A percentile compares a stretch with the other conserved stretches of the same genome.
Conservation (phyloP, 495 filamentous ascomycete genomes). For the Astrothelium macrocarpum region DNA sequence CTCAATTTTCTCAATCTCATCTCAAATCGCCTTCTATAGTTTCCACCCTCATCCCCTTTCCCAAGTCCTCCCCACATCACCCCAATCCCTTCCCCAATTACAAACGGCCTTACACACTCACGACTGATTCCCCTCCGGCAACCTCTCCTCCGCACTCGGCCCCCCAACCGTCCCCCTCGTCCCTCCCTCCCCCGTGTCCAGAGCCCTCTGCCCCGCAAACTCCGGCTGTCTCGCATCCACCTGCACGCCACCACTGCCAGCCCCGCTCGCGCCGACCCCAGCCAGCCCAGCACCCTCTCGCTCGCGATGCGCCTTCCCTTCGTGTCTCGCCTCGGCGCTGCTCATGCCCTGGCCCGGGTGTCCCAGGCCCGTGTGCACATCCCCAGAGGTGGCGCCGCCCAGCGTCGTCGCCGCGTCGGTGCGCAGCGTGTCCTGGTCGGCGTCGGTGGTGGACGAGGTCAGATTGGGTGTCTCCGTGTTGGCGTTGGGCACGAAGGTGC, state of each 20-base stretch:
- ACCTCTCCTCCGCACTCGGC: slow-evolving; percentile 37
- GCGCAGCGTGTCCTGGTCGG: slow-evolving; percentile 27
- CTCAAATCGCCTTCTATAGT: background rate
- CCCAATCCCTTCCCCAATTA: background rate
- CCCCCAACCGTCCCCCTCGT: slow-evolving; percentile 28
- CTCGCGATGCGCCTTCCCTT: slow-evolving; percentile 40
- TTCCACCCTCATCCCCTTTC: background rate
- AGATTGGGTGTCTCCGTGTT: slow-evolving; percentile 26
- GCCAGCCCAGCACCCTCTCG: slow-evolving; percentile 45
- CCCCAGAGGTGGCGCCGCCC: slow-evolving; percentile 51
- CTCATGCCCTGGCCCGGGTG: slow-evolving; percentile 55
- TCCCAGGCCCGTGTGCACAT: slow-evolving; percentile 52
- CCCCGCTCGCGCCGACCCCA: slow-evolving; percentile 37
- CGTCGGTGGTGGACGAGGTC: slow-evolving; percentile 28
- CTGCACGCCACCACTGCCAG: slow-evolving; percentile 3
- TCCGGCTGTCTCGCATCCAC: slow-evolving; percentile 19
- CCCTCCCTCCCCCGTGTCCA: slow-evolving; percentile 35
- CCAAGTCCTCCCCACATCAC: background rate
- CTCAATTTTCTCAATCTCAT: background rate
- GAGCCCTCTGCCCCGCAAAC: slow-evolving; percentile 28
- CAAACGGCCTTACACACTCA: too few relatives aligned
- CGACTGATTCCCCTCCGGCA: slow-evolving; percentile 37
- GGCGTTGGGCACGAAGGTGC: slow-evolving; percentile 52
- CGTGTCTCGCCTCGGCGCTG: slow-evolving; percentile 45
- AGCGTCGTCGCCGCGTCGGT: slow-evolving; percentile 45